phyloP scores from a whole-genome alignment of 345 rosid genomes.

The Abelmoschus esculentus region DNA sequence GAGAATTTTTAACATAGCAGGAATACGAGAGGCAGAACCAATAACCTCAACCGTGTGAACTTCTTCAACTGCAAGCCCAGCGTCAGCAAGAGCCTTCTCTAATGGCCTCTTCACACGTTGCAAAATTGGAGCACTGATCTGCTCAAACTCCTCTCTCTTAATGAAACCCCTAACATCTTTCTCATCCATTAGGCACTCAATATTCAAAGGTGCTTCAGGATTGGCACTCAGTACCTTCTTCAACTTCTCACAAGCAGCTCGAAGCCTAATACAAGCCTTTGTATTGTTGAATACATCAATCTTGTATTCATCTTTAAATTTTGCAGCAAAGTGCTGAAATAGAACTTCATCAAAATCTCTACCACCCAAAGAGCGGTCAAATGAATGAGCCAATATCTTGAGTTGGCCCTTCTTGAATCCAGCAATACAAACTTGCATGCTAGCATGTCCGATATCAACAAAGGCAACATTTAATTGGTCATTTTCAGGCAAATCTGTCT shows the following conservation, averaged over 20 bases:
- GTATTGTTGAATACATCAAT: conserved; percentile 86
- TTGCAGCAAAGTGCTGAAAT: conserved; percentile 63
- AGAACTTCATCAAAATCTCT: conserved; percentile 91
- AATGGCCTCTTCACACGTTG: conserved; percentile 83
- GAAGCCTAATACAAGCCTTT: conserved; percentile 75
- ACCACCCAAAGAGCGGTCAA: conserved; percentile 77
- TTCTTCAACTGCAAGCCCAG: conserved; percentile 61
- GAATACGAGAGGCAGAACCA: conserved; percentile 84
- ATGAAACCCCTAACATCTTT: conserved; percentile 83
- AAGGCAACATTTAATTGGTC: conserved; percentile 87
- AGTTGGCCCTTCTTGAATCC: conserved; percentile 84
- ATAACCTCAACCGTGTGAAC: conserved; percentile 87
- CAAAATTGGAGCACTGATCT: conserved; percentile 65
- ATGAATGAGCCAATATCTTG: conserved; percentile 67
- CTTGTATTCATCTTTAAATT: conserved; percentile 80
- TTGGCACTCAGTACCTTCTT: conserved; percentile 96
- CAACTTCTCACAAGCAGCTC: conserved; percentile 83
- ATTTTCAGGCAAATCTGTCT: conserved; percentile 86
- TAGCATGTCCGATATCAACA: conserved; percentile 85
- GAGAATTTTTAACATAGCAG: conserved; percentile 71
- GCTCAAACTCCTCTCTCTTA: conserved; percentile 88
- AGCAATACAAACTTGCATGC: conserved; percentile 94
- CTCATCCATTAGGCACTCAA: conserved; percentile 96
- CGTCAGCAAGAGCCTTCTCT: conserved; percentile 83
- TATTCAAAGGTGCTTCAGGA: conserved; percentile 76